Evolutionary conservation across 2,329 filamentous ascomycete genomes (phyloP), one percentile per base, ranked within the genome.

Genomic region (Penicillium griseofulvum): DNA sequence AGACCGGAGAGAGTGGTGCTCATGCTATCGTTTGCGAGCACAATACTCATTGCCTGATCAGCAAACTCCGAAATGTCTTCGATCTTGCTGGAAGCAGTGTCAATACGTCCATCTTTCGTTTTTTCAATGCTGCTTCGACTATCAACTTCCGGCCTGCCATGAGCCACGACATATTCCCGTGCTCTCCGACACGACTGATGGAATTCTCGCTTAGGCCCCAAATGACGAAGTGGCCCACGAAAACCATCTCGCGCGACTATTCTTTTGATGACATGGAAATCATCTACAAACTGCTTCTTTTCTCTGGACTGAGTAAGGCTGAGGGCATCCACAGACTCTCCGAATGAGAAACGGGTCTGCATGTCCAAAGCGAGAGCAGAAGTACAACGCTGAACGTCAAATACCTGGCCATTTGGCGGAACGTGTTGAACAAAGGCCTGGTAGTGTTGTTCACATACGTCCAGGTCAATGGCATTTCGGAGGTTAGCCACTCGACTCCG

Each of bases 11-110:
- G 53, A 4, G 52, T 52, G 3, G 56, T 60, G 44, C 44, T 45
- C 46, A 58, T 58, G 38, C 55, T 59, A 10, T 59, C 55, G 12
- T 57, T 59, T 19, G 55, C 55, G 3, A 59, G 43, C 2, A 59
- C 34, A 6, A 59, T 49, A 22, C 51, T 55, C 4, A 59, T 17
- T 2, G 44, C 22, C 44, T 59, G 51, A 17, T 57, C 43, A 4
- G 48, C n/a, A 9, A 44, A 44, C 12, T 49, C 24, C 9, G 55
- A 28, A 1, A 49, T 10, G 8, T 49, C 36, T 14, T 37, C 28
- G 3, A 9, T 14, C 1, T 19, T 31, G 42, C 17, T 19, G 26
- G 14, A 26, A 26, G n/a, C 38, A 26, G 22, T 14, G 17, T n/a
- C 2, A 19, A 7, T 4, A 22, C 8, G 2, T 6, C 16, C 16